Conservation (phyloP, 192 early-diverging fungal genomes). For the Coemansia sp. region DNA sequence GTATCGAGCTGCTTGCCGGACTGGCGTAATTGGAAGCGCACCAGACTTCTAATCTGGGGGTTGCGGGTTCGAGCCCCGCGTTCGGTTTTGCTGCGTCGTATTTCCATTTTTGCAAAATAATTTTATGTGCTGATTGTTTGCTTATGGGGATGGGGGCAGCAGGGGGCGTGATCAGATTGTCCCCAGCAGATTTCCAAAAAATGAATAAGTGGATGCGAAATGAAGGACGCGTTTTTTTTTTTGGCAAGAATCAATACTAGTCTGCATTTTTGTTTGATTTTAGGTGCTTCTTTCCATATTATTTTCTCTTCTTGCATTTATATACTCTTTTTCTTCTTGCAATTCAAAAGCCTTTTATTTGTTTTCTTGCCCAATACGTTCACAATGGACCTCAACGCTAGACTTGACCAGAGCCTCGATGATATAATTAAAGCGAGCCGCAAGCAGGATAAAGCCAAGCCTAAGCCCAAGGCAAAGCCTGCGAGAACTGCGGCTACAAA, state of each 20-base stretch:
- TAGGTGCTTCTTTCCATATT: no score
- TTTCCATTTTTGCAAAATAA: background rate
- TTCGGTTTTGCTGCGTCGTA: slow-evolving; percentile 2
- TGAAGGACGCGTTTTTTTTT: no score
- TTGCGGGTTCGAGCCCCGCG: slow-evolving; percentile 9
- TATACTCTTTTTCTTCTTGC: background rate
- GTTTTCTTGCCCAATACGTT: background rate
- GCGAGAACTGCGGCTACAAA: slow-evolving; percentile 1
- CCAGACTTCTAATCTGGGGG: slow-evolving; percentile 7
- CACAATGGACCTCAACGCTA: slow-evolving; percentile 21
- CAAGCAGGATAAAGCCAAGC: slow-evolving; percentile 1
- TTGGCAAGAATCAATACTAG: background rate
- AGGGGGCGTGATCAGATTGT: no score
- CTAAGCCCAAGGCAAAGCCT: background rate
- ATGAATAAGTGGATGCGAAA: no score
- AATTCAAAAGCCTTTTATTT: background rate
- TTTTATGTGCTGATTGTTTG: no score
- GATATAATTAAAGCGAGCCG: slow-evolving; percentile 36
- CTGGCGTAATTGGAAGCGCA: slow-evolving; percentile 10
- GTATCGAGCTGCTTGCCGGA: background rate
- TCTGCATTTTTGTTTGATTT: no score
- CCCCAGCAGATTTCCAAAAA: no score
- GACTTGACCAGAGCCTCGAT: slow-evolving; percentile 45
- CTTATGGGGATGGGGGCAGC: no score
- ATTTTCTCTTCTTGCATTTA: background rate